Percentiles rank a stretch among this genome's conserved stretches.
These are phyloP conservation scores for Stipa capillata DNA, from an alignment of 176 grass and related monocot species.

Conservation along the genomic window DNA sequence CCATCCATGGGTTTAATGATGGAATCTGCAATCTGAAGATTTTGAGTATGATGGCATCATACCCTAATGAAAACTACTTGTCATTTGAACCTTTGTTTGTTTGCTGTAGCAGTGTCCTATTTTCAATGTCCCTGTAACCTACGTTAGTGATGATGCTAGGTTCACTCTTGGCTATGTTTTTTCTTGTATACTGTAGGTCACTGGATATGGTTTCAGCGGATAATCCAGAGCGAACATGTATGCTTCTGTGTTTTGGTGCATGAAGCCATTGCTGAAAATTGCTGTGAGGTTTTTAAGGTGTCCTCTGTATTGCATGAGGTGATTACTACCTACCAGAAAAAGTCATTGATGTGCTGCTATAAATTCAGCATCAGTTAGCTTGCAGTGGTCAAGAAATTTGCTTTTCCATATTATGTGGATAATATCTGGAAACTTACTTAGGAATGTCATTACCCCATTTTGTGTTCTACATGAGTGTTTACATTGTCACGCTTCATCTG, in stretches of 20 bases:
- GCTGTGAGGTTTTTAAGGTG: slow-evolving; percentile 1
- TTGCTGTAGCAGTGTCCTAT: neutral
- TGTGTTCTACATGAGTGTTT: slow-evolving; percentile 6
- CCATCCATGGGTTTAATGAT: neutral
- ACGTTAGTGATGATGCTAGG: neutral
- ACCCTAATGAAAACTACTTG: neutral
- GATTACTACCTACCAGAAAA: slow-evolving; percentile 31
- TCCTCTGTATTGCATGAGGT: slow-evolving; percentile 28
- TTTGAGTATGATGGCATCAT: neutral
- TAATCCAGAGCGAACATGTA: neutral
- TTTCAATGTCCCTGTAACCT: neutral
- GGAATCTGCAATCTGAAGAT: neutral
- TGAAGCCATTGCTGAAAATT: slow-evolving; percentile 12
- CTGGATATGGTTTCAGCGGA: slow-evolving; percentile 6
- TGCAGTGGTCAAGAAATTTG: neutral
- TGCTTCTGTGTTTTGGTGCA: neutral
- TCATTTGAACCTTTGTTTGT: neutral
- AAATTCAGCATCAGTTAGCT: slow-evolving; percentile 8
- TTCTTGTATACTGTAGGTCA: slow-evolving; percentile 25
- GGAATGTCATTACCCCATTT: neutral
- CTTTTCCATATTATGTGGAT: slow-evolving; percentile 14
- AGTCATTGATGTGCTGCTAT: slow-evolving; percentile 18
- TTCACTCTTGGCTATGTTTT: neutral
- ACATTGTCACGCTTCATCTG: slow-evolving; percentile 10
- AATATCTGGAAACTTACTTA: slow-evolving; percentile 11